phyloP scores from a whole-genome alignment of 2,329 filamentous ascomycete species.

The Aspergillus carbonarius region DNA sequence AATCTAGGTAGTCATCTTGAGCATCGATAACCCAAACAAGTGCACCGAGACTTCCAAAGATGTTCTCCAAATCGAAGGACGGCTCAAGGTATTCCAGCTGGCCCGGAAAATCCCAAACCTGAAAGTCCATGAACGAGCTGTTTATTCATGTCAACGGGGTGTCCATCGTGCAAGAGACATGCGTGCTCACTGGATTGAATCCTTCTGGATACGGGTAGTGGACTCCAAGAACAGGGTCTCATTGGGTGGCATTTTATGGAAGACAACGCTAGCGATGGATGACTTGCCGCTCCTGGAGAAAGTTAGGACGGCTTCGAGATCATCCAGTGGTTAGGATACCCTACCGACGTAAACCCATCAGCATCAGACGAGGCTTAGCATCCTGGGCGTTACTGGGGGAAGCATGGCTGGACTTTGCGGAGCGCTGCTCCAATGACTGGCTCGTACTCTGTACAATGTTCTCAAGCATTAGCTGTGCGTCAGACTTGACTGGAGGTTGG shows the following conservation, averaged over 20 bases:
- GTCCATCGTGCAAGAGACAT: too few species aligned
- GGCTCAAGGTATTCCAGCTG: slow-evolving; percentile 91
- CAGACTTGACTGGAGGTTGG: not conserved
- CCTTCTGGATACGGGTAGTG: slow-evolving; percentile 89
- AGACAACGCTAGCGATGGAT: slow-evolving; percentile 98
- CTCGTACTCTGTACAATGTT: slow-evolving; percentile 34
- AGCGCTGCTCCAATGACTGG: slow-evolving; percentile 23
- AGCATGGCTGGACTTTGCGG: slow-evolving; percentile 28
- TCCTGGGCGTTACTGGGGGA: slow-evolving; percentile 49
- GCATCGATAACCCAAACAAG: slow-evolving; percentile 99
- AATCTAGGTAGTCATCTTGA: slow-evolving; percentile 95
- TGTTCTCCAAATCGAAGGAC: slow-evolving; percentile 84
- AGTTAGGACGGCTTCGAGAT: slow-evolving; percentile 15
- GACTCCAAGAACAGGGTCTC: slow-evolving; percentile 96
- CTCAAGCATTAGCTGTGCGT: slow-evolving; percentile 12
- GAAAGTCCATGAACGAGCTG: slow-evolving; percentile 98
- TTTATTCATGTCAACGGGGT: not conserved
- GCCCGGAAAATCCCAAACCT: slow-evolving; percentile 96
- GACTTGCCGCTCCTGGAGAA: slow-evolving; percentile 85
- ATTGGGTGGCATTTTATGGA: slow-evolving; percentile 93
- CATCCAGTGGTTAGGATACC: slow-evolving; percentile 24
- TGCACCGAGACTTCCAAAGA: slow-evolving; percentile 91
- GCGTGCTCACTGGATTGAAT: slow-evolving; percentile 79
- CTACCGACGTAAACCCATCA: slow-evolving; percentile 95
- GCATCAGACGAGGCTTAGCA: slow-evolving; percentile 76